Conservation (phyloP, 1,139 yeast genomes). For the Kodamaea arcana region DNA sequence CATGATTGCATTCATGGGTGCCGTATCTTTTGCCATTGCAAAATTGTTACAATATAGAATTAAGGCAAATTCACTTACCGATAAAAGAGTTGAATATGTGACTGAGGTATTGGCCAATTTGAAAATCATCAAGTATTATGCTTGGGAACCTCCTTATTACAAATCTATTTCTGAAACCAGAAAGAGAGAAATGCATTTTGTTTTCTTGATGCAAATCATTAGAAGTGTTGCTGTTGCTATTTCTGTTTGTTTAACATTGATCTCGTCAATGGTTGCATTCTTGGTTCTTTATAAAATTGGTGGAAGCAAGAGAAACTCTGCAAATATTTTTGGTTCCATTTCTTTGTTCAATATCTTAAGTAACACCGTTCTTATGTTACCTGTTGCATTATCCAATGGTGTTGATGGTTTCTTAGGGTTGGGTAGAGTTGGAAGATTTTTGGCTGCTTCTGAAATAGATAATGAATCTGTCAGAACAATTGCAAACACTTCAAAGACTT, state of each 20-base stretch:
- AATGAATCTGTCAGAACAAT: conserved; percentile 14
- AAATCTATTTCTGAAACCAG: conserved; percentile 44
- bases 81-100: conserved; percentile 54
- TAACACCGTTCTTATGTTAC: conserved; percentile 55
- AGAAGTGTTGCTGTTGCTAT: conserved; percentile 59
- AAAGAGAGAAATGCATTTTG: conserved; percentile 45
- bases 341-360: conserved; percentile 64
- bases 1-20: conserved; percentile 30
- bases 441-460: conserved; percentile 30
- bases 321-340: conserved; percentile 71
- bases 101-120: conserved; percentile 63
- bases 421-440: conserved; percentile 52
- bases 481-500: conserved; percentile 14
- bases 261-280: conserved; percentile 72
- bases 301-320: conserved; percentile 49
- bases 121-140: conserved; percentile 65
- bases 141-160: conserved; percentile 64
- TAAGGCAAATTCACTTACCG: conserved; percentile 48
- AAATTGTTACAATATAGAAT: conserved; percentile 40
- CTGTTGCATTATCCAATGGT: conserved; percentile 64
- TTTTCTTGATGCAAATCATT: conserved; percentile 47
- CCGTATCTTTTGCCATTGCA: conserved; percentile 33
- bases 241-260: conserved; percentile 56
- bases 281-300: conserved; percentile 57
- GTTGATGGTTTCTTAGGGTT: conserved; percentile 66